Base-by-base conservation (phyloP, 2,329 filamentous ascomycete genomes). In the Xylariomycetidae sp. region DNA sequence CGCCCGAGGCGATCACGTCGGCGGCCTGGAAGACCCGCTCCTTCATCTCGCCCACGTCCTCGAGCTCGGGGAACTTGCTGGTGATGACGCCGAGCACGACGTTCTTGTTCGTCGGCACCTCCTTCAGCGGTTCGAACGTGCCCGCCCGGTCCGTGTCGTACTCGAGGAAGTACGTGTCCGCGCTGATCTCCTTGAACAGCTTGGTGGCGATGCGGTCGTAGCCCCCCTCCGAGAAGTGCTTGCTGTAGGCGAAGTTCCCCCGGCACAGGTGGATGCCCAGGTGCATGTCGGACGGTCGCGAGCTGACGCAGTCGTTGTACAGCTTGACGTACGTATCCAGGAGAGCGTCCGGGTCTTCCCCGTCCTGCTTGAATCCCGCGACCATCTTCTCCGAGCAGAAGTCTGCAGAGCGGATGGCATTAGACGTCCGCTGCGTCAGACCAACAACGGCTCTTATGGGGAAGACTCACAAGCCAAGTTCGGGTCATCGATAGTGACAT, bases 381-480 rank as follows among this genome's bases (percentile, higher is more conserved):
- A 85, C 68, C 75, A 86, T 85, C 56, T 81, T 78, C 41, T 84
- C 71, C 15, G 77, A 82, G 59, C 82, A 87, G 59, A 87, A 87
- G 58, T 86, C 79, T 82, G 32, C 11, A 8, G 11, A 33, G 14
- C 9, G 10, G 14, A 8, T 23, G n/a, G 20, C 20, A n/a, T 23
- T 8, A 23, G 20, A 8, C 20, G 8, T 23, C 20, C 20, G 20
- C 20, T 23, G 8, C n/a, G 12, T 9, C 12, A 10, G 13, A 7
- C 17, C 17, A 13, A 7, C 19, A 7, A 5, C n/a, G 13, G 15
- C 12, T 18, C 14, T 15, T 5, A 23, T 25, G 23, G 3, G 8
- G 14, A n/a, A 11, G 28, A 61, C 76, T 62, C 59, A 82, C 78
- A 83, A 11, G 77, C 77, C 48, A 84, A 65, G 40, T 79, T 77